Base-by-base conservation (phyloP, 371 early-diverging fungal genomes). In the Mortierella sp. region DNA sequence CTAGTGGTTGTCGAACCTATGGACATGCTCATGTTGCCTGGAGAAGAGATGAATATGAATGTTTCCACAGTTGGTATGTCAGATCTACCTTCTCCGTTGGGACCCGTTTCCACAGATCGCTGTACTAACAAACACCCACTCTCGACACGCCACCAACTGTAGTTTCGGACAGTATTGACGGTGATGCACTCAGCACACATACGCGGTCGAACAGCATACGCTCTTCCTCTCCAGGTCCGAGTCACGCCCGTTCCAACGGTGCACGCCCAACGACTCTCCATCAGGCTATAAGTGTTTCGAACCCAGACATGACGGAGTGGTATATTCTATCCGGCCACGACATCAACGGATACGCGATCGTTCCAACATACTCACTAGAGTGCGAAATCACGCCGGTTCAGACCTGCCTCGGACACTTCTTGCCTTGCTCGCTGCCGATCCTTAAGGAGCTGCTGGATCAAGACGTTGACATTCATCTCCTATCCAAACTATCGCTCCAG, bases 281-380 rank as follows among this genome's bases (percentile, higher is more conserved):
- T 41, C 65, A 76, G 47, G 76, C 76, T 6, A 58, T 76, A n/a
- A 69, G 70, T 44, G 61, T 69, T n/a, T 76, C 76, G 11, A 76
- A 76, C 49, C 65, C 76, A 12, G 76, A 76, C 44, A 76, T 76
- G 76, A 76, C 76, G 9, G 76, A 76, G 32, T 76, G 76, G 76
- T 76, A 64, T 42, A 64, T 76, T 27, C 76, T 76, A 30, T 76
- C 70, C 27, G 76, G 76, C 1, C 76, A 76, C 14, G 76, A 76
- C 30, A 51, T 76, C 24, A 58, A 76, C 31, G 70, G 70, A 3
- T 76, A 64, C 23, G 76, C 76, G 19, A 64, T 76, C 32, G 76
- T 76, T 7, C 61, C 76, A 4, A 69, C 76, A n/a, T 76, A 60
- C 60, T 76, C 76, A 17, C 62, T 60, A 21, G 76, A 76, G 27